Percentiles rank a stretch among this genome's conserved stretches.
Conservation (phyloP, 2,329 filamentous ascomycete genomes). For the Botrytis byssoidea region DNA sequence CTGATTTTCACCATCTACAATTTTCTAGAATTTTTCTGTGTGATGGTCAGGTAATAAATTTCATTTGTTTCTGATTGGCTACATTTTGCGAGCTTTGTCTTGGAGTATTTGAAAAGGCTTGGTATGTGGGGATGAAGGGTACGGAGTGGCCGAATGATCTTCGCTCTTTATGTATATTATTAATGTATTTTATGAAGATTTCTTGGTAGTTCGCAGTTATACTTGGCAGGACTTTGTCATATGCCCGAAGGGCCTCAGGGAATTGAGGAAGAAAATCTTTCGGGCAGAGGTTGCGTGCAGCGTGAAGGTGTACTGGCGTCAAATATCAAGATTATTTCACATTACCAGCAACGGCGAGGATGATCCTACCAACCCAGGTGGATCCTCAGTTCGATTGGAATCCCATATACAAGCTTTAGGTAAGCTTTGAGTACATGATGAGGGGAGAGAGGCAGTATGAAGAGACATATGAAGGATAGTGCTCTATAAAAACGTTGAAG, state of each 20-base stretch:
- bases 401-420: not conserved
- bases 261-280: not conserved
- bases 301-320: not conserved
- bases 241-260: not conserved
- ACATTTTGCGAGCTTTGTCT: not conserved
- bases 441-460: not conserved
- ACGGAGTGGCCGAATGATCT: conserved; percentile 9
- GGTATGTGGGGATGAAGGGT: not conserved
- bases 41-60: not conserved
- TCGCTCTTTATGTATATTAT: not conserved
- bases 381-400: not conserved
- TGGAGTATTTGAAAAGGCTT: not conserved
- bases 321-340: not conserved
- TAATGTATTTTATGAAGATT: not conserved
- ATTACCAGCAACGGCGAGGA: not conserved
- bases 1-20: not conserved
- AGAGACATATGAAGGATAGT: not conserved
- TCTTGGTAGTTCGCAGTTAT: not conserved
- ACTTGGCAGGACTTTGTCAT: not conserved
- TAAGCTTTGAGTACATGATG: not conserved
- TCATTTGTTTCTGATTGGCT: not conserved
- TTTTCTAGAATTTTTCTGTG: conserved; percentile 12
- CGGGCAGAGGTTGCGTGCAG: not conserved
- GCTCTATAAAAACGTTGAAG: conserved; percentile 6
- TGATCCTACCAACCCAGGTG: not conserved